Conservation (phyloP, 176 grass and related monocot genomes). For the Oryza glumipatula region DNA sequence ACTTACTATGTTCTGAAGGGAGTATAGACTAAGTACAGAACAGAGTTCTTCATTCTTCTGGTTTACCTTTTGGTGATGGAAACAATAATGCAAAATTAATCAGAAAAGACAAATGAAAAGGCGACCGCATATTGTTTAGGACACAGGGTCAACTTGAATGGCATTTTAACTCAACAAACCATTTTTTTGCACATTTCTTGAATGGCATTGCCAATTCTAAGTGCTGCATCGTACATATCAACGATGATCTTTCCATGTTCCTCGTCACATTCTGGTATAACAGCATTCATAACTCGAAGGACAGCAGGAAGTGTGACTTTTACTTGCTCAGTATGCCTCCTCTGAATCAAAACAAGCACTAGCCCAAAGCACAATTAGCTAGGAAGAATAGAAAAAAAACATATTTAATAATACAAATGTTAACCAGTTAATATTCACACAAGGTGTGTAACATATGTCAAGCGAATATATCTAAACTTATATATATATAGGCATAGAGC, state of each 20-base stretch:
- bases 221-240: constrained; percentile 67
- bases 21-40: constrained; percentile 82
- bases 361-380: constrained; percentile 46
- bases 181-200: constrained; percentile 77
- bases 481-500: background rate
- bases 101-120: constrained; percentile 20
- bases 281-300: constrained; percentile 64
- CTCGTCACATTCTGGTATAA: constrained; percentile 46
- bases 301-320: constrained; percentile 74
- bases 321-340: constrained; percentile 82
- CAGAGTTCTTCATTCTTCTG: constrained; percentile 61
- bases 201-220: constrained; percentile 64
- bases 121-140: background rate
- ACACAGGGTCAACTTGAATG: background rate
- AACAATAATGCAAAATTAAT: constrained; percentile 40
- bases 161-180: constrained; percentile 51
- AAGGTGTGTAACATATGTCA: constrained; percentile 37
- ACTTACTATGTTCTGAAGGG: constrained; percentile 90
- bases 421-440: constrained; percentile 29
- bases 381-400: constrained; percentile 24
- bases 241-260: constrained; percentile 52
- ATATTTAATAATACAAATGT: constrained; percentile 6
- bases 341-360: constrained; percentile 76
- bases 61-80: constrained; percentile 48
- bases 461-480: constrained; percentile 27